phyloP scores from a whole-genome alignment of 371 early-diverging fungal species.

The Smittium culicis region DNA sequence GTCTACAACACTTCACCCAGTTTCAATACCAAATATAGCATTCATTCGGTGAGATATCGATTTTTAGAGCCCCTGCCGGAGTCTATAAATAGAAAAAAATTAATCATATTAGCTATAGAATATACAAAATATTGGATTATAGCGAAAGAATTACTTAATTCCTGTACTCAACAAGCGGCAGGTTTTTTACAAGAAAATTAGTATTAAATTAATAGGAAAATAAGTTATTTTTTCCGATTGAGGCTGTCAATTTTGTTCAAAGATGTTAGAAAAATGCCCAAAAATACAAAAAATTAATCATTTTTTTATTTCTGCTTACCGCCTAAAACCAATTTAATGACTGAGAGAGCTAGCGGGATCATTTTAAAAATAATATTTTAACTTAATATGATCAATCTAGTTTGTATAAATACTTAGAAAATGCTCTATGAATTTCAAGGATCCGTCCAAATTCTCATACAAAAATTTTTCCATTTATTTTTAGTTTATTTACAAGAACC shows the following conservation, averaged over 20 bases:
- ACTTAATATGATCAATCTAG: not conserved
- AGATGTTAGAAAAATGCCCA: slow-evolving; percentile 10
- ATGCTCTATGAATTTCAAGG: not conserved
- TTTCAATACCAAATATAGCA: slow-evolving; percentile 9
- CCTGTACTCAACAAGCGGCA: slow-evolving; percentile 18
- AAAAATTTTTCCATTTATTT: slow-evolving; percentile 1
- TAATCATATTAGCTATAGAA: slow-evolving; percentile 36
- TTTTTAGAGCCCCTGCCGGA: slow-evolving; percentile 27
- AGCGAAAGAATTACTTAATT: slow-evolving; percentile 22
- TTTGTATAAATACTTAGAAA: slow-evolving; percentile 14
- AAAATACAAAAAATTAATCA: slow-evolving; percentile 11
- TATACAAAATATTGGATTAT: slow-evolving; percentile 31
- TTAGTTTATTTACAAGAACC: not conserved
- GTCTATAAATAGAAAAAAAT: slow-evolving; percentile 20
- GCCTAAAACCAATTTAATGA: slow-evolving; percentile 23
- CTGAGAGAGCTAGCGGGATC: slow-evolving; percentile 18
- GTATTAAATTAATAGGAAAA: slow-evolving; percentile 22
- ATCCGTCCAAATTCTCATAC: not conserved
- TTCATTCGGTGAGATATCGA: slow-evolving; percentile 29
- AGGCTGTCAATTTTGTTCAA: slow-evolving; percentile 25
- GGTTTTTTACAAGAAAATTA: slow-evolving; percentile 29
- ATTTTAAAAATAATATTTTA: slow-evolving; percentile 8
- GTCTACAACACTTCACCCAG: slow-evolving; percentile 7
- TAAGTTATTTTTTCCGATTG: slow-evolving; percentile 24
- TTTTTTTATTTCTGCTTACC: slow-evolving; percentile 17